These are phyloP conservation scores for Potentilla sterilis DNA, from an alignment of 306 rosid genomes.

Conservation along the genomic window DNA sequence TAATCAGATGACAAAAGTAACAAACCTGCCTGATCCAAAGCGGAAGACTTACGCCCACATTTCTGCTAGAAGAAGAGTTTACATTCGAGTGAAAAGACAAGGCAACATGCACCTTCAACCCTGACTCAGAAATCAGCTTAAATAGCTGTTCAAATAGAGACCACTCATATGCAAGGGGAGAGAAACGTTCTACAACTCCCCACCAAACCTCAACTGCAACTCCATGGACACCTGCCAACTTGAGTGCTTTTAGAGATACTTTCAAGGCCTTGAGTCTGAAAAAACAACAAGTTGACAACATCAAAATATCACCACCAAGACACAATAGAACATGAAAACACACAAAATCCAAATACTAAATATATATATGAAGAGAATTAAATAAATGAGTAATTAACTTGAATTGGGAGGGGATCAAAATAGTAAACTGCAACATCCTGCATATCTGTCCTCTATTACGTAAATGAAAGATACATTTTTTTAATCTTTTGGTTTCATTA, in stretches of 20 bases:
- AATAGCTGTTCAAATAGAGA: slow-evolving; percentile 34
- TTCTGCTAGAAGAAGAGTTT: slow-evolving; percentile 21
- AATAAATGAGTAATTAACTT: not conserved
- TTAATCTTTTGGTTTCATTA: not conserved
- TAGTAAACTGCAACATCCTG: not conserved
- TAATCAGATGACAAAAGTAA: not conserved
- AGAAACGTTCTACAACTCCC: slow-evolving; percentile 42
- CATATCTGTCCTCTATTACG: not conserved
- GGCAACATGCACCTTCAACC: slow-evolving; percentile 45
- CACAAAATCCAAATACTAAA: not conserved
- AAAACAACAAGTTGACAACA: slow-evolving; percentile 7
- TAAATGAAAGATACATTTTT: not conserved
- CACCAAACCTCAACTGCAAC: slow-evolving; percentile 48
- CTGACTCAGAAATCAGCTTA: slow-evolving; percentile 29
- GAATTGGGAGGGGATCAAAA: not conserved
- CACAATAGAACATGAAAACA: not conserved
- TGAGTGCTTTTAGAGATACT: slow-evolving; percentile 40
- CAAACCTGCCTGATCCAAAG: slow-evolving; percentile 38
- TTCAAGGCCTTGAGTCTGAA: slow-evolving; percentile 39
- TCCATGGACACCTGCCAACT: slow-evolving; percentile 45
- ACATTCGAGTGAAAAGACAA: slow-evolving; percentile 41
- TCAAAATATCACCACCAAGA: not conserved
- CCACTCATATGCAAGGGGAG: slow-evolving; percentile 37
- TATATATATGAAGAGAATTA: not conserved
- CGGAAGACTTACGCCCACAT: slow-evolving; percentile 39